phyloP scores from a whole-genome alignment of 2,329 filamentous ascomycete species.

The Paecilomyces variotii region DNA sequence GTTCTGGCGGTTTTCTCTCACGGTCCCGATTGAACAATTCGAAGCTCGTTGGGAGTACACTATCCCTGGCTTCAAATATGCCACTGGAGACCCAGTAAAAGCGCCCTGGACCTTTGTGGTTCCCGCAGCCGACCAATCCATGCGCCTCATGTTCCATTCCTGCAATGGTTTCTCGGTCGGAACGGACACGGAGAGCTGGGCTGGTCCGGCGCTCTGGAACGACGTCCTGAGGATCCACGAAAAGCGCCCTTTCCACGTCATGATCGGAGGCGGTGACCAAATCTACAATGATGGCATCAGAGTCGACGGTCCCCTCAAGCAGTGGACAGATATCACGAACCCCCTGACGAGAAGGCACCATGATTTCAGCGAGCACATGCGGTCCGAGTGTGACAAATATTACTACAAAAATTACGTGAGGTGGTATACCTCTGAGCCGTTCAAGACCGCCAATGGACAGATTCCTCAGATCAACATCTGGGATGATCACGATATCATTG shows the following conservation, averaged over 20 bases:
- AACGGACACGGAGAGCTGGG: slow-evolving; percentile 56
- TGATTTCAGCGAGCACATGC: slow-evolving; percentile 58
- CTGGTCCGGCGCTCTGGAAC: slow-evolving; percentile 56
- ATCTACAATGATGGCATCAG: slow-evolving; percentile 71
- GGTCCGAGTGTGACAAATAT: slow-evolving; percentile 52
- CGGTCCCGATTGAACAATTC: slow-evolving; percentile 58
- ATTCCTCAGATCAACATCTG: slow-evolving; percentile 59
- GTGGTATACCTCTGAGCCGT: slow-evolving; percentile 63
- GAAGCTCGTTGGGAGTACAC: slow-evolving; percentile 75
- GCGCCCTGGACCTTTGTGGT: slow-evolving; percentile 48
- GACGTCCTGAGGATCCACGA: slow-evolving; percentile 55
- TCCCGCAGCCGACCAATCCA: slow-evolving; percentile 53
- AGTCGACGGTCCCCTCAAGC: slow-evolving; percentile 68
- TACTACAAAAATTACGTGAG: slow-evolving; percentile 55
- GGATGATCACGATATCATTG: slow-evolving; percentile 61
- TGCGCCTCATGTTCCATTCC: slow-evolving; percentile 63
- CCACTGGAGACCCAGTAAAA: slow-evolving; percentile 47
- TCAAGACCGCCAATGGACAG: slow-evolving; percentile 52
- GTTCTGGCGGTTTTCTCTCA: slow-evolving; percentile 53
- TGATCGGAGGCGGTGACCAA: slow-evolving; percentile 88
- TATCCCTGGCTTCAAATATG: slow-evolving; percentile 58
- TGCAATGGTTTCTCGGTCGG: slow-evolving; percentile 63
- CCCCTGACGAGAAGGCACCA: slow-evolving; percentile 53
- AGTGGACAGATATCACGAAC: slow-evolving; percentile 54
- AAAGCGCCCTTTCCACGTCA: slow-evolving; percentile 55